These are phyloP conservation scores for Monosporascus ibericus DNA, from an alignment of 2,329 filamentous ascomycete species.

Conservation along the genomic window DNA sequence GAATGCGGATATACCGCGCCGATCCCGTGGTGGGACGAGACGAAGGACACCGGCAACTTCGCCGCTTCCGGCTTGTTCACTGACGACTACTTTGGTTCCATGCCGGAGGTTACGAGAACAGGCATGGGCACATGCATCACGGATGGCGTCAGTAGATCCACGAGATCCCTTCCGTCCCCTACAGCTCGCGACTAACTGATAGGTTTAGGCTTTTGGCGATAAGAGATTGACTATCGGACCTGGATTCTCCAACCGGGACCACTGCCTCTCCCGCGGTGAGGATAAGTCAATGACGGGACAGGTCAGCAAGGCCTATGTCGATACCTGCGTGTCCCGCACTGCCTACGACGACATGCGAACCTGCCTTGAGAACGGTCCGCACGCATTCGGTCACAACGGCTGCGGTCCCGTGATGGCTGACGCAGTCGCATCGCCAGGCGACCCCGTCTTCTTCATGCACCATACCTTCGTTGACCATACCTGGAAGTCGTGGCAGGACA, in stretches of 20 bases:
- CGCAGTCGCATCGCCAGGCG: constrained; percentile 23
- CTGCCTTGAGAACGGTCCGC: constrained; percentile 18
- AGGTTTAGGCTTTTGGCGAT: constrained; percentile 17
- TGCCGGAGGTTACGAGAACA: constrained; percentile 18
- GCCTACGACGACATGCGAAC: constrained; percentile 4
- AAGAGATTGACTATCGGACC: constrained; percentile 10
- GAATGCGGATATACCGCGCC: constrained; percentile 26
- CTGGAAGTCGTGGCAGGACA: constrained; percentile 25
- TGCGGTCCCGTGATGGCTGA: constrained; percentile 26
- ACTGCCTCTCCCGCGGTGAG: not conserved
- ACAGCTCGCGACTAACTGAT: constrained; percentile 2
- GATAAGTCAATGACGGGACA: not conserved
- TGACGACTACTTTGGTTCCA: constrained; percentile 20
- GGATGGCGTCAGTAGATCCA: constrained; percentile 16
- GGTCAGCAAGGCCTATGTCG: constrained; percentile 6
- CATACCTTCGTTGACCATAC: constrained; percentile 25
- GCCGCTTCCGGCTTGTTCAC: constrained; percentile 23
- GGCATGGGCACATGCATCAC: constrained; percentile 21
- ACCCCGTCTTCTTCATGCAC: constrained; percentile 29
- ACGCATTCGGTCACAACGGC: constrained; percentile 28
- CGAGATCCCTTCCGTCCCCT: not conserved
- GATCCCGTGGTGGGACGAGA: constrained; percentile 30
- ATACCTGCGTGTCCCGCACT: constrained; percentile 6
- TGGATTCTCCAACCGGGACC: constrained; percentile 12
- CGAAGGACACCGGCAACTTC: constrained; percentile 26